Conservation (phyloP, 352 stramenopile species). For the Globisporangium cylindrosporum region DNA sequence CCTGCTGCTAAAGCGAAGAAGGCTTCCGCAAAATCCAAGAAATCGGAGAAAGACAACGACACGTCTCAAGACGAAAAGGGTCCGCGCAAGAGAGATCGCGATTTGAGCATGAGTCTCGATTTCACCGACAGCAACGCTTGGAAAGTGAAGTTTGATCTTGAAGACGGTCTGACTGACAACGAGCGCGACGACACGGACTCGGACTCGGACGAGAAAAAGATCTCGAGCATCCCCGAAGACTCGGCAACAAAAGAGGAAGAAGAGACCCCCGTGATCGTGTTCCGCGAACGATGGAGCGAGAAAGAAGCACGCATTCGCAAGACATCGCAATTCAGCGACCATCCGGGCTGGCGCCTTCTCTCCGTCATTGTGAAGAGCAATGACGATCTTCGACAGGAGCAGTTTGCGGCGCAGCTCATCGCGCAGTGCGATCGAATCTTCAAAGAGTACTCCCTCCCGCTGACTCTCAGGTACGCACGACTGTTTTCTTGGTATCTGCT, state of each 20-base stretch:
- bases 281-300: conserved; percentile 77
- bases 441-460: conserved; percentile 89
- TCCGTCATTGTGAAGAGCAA: conserved; percentile 98
- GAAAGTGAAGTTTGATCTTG: conserved; percentile 73
- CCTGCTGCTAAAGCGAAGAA: not conserved
- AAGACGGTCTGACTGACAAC: conserved; percentile 58
- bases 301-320: conserved; percentile 69
- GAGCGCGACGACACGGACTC: conserved; percentile 27
- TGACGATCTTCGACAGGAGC: conserved; percentile 97
- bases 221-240: conserved; percentile 44
- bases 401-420: conserved; percentile 97
- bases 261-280: conserved; percentile 74
- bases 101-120: conserved; percentile 70
- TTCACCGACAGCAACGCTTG: conserved; percentile 68
- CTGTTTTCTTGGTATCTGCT: not conserved
- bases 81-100: conserved; percentile 31
- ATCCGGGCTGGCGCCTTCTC: conserved; percentile 65
- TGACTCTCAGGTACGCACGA: conserved; percentile 78
- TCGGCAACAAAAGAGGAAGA: conserved; percentile 29
- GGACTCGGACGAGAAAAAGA: conserved; percentile 24
- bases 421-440: conserved; percentile 95
- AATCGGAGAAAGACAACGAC: conserved; percentile 13
- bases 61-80: conserved; percentile 30
- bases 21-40: not conserved
- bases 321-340: conserved; percentile 45